Evolutionary conservation across 164 flowering plant genomes (phyloP).

Genomic region (Akebia trifoliata): DNA sequence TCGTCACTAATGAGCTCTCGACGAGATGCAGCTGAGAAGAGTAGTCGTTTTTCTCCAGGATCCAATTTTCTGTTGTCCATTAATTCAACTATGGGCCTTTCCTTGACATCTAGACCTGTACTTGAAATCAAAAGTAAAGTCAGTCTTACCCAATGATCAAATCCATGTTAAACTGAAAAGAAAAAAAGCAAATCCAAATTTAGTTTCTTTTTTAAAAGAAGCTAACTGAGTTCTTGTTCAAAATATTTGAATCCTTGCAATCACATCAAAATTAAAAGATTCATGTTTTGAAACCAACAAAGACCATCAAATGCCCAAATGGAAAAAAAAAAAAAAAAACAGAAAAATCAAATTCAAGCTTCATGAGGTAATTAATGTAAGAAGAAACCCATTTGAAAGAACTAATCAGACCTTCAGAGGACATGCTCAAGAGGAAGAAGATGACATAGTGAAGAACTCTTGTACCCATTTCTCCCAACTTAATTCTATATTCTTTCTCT

Average conservation of each 20-base stretch:
- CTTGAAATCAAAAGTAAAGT: conserved; percentile 10
- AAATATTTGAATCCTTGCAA: not conserved
- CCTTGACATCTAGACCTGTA: conserved; percentile 38
- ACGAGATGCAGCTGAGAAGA: conserved; percentile 13
- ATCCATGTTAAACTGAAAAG: not conserved
- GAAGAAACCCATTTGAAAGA: not conserved
- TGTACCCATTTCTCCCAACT: conserved; percentile 27
- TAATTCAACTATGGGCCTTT: conserved; percentile 23
- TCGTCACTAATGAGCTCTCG: conserved; percentile 1
- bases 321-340: no score
- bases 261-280: not conserved
- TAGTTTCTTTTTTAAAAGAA: no score
- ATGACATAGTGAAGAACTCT: conserved; percentile 13
- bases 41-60: conserved; percentile 13
- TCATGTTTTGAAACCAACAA: not conserved
- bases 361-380: not conserved
- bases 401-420: conserved; percentile 43
- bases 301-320: not conserved
- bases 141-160: not conserved
- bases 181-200: not conserved
- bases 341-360: not conserved
- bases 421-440: conserved; percentile 23
- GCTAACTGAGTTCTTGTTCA: no score
- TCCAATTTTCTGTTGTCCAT: conserved; percentile 13
- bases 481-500: not conserved